Percentiles rank a stretch among this genome's conserved stretches.
Conservation (phyloP, 1,284 basidiomycete genomes). For the Earliella scabrosa region DNA sequence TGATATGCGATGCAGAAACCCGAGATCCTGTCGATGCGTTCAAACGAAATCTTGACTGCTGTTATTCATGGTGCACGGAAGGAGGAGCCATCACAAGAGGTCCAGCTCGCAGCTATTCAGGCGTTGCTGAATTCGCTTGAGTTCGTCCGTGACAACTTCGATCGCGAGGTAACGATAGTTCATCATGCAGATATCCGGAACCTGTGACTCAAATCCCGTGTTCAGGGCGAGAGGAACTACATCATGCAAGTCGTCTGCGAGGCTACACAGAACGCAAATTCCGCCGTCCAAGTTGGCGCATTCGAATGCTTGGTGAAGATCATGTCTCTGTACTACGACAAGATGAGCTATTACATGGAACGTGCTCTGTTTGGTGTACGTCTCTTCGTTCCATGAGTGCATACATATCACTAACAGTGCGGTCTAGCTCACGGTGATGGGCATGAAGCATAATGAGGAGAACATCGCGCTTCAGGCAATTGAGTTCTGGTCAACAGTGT, state of each 20-base stretch:
- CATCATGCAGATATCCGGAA: neutral
- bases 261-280: conserved; percentile 86
- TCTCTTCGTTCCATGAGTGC: conserved; percentile 19
- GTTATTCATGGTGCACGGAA: conserved; percentile 98
- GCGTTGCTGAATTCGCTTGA: conserved; percentile 96
- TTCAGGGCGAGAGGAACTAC: conserved; percentile 96
- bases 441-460: conserved; percentile 95
- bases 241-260: conserved; percentile 99
- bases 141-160: conserved; percentile 98
- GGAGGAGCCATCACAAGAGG: conserved; percentile 92
- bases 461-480: conserved; percentile 95
- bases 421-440: conserved; percentile 90
- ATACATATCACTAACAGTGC: conserved; percentile 25
- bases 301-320: conserved; percentile 97
- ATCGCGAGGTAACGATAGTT: conserved; percentile 76
- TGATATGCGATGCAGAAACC: conserved; percentile 69
- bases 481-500: conserved; percentile 99
- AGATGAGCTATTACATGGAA: conserved; percentile 99
- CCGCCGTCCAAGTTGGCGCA: conserved; percentile 87
- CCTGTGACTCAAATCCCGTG: conserved; percentile 9
- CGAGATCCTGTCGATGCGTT: conserved; percentile 85
- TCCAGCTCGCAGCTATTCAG: conserved; percentile 94
- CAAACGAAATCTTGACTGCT: conserved; percentile 98
- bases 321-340: conserved; percentile 98
- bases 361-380: conserved; percentile 95